phyloP scores from a whole-genome alignment of 768 basidiomycete genomes.

The Phylloporus sp. region DNA sequence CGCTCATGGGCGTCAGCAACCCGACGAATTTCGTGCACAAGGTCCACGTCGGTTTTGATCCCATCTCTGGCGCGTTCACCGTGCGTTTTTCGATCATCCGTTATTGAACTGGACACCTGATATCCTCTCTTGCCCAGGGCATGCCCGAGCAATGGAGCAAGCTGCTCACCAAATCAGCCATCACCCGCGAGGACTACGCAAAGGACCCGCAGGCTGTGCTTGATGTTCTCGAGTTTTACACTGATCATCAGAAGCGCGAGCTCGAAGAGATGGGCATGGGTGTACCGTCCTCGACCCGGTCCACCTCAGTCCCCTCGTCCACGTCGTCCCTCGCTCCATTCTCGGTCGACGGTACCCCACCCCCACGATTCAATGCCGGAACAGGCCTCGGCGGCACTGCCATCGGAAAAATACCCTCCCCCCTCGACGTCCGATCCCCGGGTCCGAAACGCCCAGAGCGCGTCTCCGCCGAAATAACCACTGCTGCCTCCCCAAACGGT shows the following conservation, averaged over 20 bases:
- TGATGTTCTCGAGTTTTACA: slow-evolving; percentile 97
- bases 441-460: slow-evolving; percentile 44
- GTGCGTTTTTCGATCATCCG: slow-evolving; percentile 42
- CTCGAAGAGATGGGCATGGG: slow-evolving; percentile 55
- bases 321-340: slow-evolving; percentile 35
- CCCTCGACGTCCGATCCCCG: slow-evolving; percentile 33
- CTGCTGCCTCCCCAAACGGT: slow-evolving; percentile 31
- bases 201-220: slow-evolving; percentile 96
- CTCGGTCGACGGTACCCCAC: slow-evolving; percentile 37
- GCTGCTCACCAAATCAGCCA: slow-evolving; percentile 93
- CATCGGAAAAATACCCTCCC: slow-evolving; percentile 40
- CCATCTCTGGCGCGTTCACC: slow-evolving; percentile 89
- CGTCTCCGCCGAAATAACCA: slow-evolving; percentile 33
- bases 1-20: slow-evolving; percentile 87
- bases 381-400: slow-evolving; percentile 79
- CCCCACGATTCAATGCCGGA: slow-evolving; percentile 84
- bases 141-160: slow-evolving; percentile 98
- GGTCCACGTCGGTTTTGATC: slow-evolving; percentile 97
- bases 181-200: slow-evolving; percentile 96
- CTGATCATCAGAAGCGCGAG: slow-evolving; percentile 95
- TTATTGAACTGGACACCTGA: not conserved
- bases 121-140: slow-evolving; percentile 47
- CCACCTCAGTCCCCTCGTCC: slow-evolving; percentile 15
- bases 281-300: slow-evolving; percentile 25
- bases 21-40: slow-evolving; percentile 99